Conservation (phyloP, 2,329 filamentous ascomycete genomes). For the Cordyceps cicadae region DNA sequence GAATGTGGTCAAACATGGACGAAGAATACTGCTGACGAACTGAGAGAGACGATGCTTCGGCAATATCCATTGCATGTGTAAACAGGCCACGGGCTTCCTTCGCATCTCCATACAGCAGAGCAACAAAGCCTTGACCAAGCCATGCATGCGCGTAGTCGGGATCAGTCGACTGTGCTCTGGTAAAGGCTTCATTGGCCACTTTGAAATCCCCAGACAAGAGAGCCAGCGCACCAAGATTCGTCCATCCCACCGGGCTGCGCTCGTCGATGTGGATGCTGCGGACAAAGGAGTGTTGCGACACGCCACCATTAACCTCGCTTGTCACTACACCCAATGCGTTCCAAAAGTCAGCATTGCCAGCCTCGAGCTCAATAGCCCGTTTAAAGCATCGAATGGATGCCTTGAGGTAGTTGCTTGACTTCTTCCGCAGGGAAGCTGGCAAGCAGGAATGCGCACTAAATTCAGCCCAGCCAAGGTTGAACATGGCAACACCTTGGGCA, state of each 20-base stretch:
- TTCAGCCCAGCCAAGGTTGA: constrained; percentile 93
- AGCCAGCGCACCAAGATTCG: constrained; percentile 81
- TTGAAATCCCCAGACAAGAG: constrained; percentile 74
- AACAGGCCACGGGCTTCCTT: constrained; percentile 79
- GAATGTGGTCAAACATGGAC: constrained; percentile 73
- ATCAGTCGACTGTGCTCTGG: constrained; percentile 84
- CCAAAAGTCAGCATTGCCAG: constrained; percentile 94
- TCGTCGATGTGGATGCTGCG: constrained; percentile 91
- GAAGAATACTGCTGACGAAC: constrained; percentile 72
- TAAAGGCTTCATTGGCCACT: constrained; percentile 85
- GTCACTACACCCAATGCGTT: constrained; percentile 90
- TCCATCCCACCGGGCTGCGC: constrained; percentile 75
- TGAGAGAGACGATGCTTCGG: constrained; percentile 64
- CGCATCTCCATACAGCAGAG: constrained; percentile 63
- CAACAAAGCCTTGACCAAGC: constrained; percentile 85
- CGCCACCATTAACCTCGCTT: constrained; percentile 72
- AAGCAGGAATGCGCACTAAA: constrained; percentile 68
- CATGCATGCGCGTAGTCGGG: constrained; percentile 90
- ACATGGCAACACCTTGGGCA: constrained; percentile 91
- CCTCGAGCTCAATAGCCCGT: constrained; percentile 87
- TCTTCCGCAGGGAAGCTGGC: constrained; percentile 43
- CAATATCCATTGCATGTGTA: constrained; percentile 89
- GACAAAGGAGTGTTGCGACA: constrained; percentile 89
- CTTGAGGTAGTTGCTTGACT: constrained; percentile 61
- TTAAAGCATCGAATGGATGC: constrained; percentile 88